Percentiles rank a stretch among this genome's conserved stretches.
Evolutionary conservation across 129 eudicot genomes (phyloP).

Genomic region (Apium graveolens): DNA sequence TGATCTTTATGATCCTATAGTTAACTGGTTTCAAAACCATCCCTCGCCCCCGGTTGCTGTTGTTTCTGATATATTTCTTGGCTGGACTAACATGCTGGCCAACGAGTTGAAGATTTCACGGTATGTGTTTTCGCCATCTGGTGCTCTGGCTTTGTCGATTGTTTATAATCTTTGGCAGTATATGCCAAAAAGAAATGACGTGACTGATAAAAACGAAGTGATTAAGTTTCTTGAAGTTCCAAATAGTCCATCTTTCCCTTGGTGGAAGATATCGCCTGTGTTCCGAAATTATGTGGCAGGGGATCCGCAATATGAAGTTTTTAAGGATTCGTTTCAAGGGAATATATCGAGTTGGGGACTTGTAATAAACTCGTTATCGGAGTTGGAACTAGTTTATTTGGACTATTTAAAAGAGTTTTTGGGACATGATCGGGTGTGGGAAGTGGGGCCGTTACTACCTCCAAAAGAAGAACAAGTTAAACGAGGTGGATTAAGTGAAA

Average conservation of each 20-base stretch:
- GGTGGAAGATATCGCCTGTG: constrained; percentile 60
- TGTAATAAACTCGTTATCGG: constrained; percentile 45
- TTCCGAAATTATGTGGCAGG: constrained; percentile 40
- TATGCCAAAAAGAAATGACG: constrained; percentile 24
- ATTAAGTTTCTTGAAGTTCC: constrained; percentile 35
- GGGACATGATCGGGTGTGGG: constrained; percentile 50
- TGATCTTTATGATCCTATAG: constrained; percentile 26
- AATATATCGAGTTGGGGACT: constrained; percentile 43
- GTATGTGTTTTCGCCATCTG: constrained; percentile 39
- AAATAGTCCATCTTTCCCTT: constrained; percentile 40
- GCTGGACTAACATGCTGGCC: constrained; percentile 39
- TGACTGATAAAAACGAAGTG: constrained; percentile 16
- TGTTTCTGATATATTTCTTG: constrained; percentile 56
- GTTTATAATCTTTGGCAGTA: constrained; percentile 38
- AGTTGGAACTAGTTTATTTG: constrained; percentile 39
- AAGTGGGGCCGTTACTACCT: constrained; percentile 52
- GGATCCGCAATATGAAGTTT: constrained; percentile 31
- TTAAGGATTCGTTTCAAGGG: constrained; percentile 24
- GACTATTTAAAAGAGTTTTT: constrained; percentile 21
- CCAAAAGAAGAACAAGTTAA: constrained; percentile 3
- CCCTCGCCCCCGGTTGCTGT: constrained; percentile 55
- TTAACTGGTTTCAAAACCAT: constrained; percentile 45
- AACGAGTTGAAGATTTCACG: too few relatives aligned
- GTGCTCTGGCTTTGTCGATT: constrained; percentile 46
- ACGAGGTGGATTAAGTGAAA: constrained; percentile 37